These are phyloP conservation scores for Hemisphaericaspora lyxosophila DNA, from an alignment of 1,139 yeast species.

Conservation along the genomic window DNA sequence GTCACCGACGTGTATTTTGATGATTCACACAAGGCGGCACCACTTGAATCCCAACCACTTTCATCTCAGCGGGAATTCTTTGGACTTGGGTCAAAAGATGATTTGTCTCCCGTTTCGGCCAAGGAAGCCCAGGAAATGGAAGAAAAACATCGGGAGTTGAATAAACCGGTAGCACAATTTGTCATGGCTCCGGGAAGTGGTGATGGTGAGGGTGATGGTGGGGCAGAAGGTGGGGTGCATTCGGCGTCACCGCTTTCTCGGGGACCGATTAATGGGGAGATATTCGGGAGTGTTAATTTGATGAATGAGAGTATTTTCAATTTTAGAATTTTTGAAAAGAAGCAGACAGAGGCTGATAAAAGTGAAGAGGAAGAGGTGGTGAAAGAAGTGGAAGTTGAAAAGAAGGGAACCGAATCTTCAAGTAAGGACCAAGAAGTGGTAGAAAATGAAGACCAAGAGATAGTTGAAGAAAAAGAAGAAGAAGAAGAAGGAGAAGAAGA, in stretches of 20 bases:
- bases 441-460: conserved; percentile 2
- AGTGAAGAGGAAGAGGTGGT: conserved; percentile 5
- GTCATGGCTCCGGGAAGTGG: conserved; percentile 1
- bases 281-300: conserved; percentile 43
- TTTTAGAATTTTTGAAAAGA: conserved; percentile 36
- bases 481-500: conserved; percentile 1
- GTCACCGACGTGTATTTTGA: conserved; percentile 54
- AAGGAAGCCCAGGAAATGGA: conserved; percentile 43
- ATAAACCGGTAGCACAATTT: conserved; percentile 15
- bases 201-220: neutral
- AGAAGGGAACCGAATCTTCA: conserved; percentile 8
- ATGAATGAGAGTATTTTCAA: conserved; percentile 46
- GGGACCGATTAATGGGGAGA: conserved; percentile 25
- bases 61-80: conserved; percentile 53
- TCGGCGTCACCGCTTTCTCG: too few relatives aligned
- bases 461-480: neutral
- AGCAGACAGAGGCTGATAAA: too few relatives aligned
- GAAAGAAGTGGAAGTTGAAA: conserved; percentile 4
- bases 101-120: conserved; percentile 29
- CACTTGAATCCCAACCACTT: conserved; percentile 54
- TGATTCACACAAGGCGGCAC: conserved; percentile 49
- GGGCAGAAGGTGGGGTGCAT: neutral
- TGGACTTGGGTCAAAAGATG: conserved; percentile 11
- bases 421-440: conserved; percentile 2
- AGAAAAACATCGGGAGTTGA: conserved; percentile 24